Evolutionary conservation across 2,329 filamentous ascomycete genomes (phyloP), one percentile per base, ranked within the genome.

Genomic region (Calonectria honghensis): DNA sequence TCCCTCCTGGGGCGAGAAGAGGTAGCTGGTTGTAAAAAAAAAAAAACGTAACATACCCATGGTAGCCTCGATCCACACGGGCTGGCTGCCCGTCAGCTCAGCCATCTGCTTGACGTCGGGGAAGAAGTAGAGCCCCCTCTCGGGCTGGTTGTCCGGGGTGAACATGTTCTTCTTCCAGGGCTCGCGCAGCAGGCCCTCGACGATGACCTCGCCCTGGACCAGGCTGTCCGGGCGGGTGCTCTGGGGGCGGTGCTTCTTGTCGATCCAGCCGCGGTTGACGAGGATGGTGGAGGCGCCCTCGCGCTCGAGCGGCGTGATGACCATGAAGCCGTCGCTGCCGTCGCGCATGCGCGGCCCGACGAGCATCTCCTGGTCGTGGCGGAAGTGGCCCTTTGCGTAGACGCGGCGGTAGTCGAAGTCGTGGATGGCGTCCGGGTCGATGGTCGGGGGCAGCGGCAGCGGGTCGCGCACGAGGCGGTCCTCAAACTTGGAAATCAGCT

Each of bases 131-230:
- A 96, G 93, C 73, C 93, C 92, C 82, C 93, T 92, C 79, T 96
- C 93, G 0, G 96, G 96, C 79, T 92, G 89, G 81, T 99, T 99
- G 0, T 94, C 93, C 0, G 97, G 97, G 71, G 97, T 99, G 84
- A 99, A 99, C 91, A 96, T 94, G 84, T 99, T 99, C 90, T 96
- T 98, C 90, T 98, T 97, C 91, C 95, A 98, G 11, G 96, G 96
- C 86, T 97, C 92, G 74, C 97, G 87, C 83, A 99, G 84, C 83
- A 99, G 82, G 0, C 97, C 97, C 86, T 98, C 93, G 3, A 99
- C 92, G 0, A 90, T 91, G 13, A 98, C 93, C 81, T 94, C 91
- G 0, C 92, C 95, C 64, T 82, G 84, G 0, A 94, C 94, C 78
- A 98, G 79, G 1, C 92, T 92, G 31, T 92, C 90, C 0, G 90